Evolutionary conservation across 2,329 filamentous ascomycete genomes (phyloP).

Genomic region (Furcasterigmium sp.): DNA sequence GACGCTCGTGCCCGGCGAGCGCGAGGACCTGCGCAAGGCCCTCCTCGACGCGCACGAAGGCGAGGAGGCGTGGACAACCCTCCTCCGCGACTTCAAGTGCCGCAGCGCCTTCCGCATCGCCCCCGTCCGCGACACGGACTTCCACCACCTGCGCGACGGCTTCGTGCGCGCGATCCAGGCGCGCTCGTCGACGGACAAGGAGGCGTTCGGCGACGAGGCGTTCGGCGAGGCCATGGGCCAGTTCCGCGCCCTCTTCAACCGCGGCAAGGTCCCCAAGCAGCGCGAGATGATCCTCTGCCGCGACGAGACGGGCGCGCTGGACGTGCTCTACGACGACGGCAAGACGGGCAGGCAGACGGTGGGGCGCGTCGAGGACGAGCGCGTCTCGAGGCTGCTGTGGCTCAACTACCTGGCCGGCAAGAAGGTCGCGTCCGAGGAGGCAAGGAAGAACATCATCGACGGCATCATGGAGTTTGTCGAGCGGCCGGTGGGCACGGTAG

Average conservation of each 20-base stretch:
- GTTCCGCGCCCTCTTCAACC: conserved; percentile 79
- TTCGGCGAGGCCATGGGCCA: conserved; percentile 72
- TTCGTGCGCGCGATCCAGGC: conserved; percentile 82
- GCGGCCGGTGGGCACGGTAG: conserved; percentile 80
- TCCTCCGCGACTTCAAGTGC: conserved; percentile 63
- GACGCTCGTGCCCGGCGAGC: conserved; percentile 77
- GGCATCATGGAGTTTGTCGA: conserved; percentile 86
- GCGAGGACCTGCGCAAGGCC: conserved; percentile 61
- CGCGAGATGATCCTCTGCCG: conserved; percentile 71
- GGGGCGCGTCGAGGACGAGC: conserved; percentile 71
- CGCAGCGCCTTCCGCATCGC: conserved; percentile 77
- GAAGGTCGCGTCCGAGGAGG: conserved; percentile 79
- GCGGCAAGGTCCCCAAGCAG: conserved; percentile 74
- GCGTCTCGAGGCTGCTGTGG: conserved; percentile 79
- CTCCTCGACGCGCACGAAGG: conserved; percentile 67
- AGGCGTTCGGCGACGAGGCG: conserved; percentile 59
- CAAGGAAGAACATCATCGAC: conserved; percentile 76
- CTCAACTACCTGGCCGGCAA: conserved; percentile 83
- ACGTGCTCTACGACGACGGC: conserved; percentile 60
- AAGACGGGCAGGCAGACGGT: conserved; percentile 46
- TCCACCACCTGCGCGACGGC: conserved; percentile 84
- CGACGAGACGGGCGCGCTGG: conserved; percentile 58
- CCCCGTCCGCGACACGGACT: conserved; percentile 91
- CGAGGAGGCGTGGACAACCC: conserved; percentile 67
- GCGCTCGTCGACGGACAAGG: conserved; percentile 55